Evolutionary conservation across 345 rosid genomes (phyloP).

Genomic region (Sonneratia caseolaris): DNA sequence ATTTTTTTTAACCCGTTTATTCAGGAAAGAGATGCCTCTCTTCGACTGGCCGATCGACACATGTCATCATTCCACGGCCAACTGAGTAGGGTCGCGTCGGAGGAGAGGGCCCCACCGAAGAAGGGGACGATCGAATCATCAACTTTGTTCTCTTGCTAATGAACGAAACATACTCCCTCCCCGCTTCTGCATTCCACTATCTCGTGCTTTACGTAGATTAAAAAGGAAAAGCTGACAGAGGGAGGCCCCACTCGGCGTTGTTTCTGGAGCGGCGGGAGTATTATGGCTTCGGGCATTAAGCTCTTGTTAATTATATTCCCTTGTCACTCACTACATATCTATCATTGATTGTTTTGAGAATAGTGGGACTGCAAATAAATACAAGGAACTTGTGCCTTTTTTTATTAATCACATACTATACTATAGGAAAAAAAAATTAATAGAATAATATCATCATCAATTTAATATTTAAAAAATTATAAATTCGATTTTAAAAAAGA

Average conservation of each 20-base stretch:
- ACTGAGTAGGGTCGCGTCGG: background rate
- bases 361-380: too few species aligned
- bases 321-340: constrained; percentile 20
- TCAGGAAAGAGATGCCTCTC: too few species aligned
- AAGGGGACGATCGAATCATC: background rate
- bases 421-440: too few species aligned
- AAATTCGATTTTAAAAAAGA: too few species aligned
- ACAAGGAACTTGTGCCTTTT: too few species aligned
- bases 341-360: constrained; percentile 9
- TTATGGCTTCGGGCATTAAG: constrained; percentile 16
- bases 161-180: constrained; percentile 7
- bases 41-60: too few species aligned
- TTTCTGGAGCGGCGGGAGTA: constrained; percentile 32
- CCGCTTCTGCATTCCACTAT: constrained; percentile 20
- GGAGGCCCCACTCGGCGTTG: background rate
- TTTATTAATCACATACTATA: too few species aligned
- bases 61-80: background rate
- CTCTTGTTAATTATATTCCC: background rate
- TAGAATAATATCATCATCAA: too few species aligned
- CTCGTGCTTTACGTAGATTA: constrained; percentile 10
- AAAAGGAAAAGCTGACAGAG: constrained; percentile 1
- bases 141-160: constrained; percentile 14
- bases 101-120: constrained; percentile 14
- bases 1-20: too few species aligned
- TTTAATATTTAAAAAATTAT: too few species aligned